Evolutionary conservation across 192 early-diverging fungal genomes (phyloP).

Genomic region (Linnemannia schmuckeri): DNA sequence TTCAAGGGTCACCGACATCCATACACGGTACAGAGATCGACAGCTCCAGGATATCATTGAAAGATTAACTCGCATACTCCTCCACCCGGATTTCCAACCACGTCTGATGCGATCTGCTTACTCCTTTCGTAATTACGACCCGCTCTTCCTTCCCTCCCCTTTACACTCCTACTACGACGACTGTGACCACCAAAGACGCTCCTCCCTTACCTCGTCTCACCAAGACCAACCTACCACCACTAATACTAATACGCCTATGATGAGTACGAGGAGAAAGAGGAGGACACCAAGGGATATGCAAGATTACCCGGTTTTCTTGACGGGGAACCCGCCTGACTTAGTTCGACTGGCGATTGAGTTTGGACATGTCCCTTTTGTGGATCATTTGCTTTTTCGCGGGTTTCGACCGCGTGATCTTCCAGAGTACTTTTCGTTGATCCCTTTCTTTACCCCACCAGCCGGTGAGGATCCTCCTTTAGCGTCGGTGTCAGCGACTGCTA

Average conservation of each 20-base stretch:
- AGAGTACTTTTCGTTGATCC: conserved; percentile 38
- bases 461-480: not conserved
- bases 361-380: conserved; percentile 46
- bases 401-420: conserved; percentile 50
- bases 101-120: conserved; percentile 45
- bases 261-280: conserved; percentile 1
- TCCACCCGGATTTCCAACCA: conserved; percentile 44
- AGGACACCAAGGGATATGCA: conserved; percentile 38
- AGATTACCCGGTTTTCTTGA: conserved; percentile 48
- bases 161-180: not conserved
- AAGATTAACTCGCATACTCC: conserved; percentile 22
- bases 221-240: not conserved
- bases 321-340: conserved; percentile 49
- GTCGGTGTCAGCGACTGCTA: not conserved
- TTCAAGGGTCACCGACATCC: conserved; percentile 8
- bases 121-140: conserved; percentile 30
- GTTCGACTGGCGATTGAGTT: conserved; percentile 49
- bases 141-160: not conserved
- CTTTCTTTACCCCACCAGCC: not conserved
- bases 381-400: conserved; percentile 40
- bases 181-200: not conserved
- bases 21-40: conserved; percentile 25
- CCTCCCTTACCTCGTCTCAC: too few species aligned
- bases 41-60: conserved; percentile 28
- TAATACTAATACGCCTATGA: not conserved